Percentiles rank a stretch among this genome's conserved stretches.
Conservation (phyloP, 768 basidiomycete genomes). For the Tricholomella constricta region DNA sequence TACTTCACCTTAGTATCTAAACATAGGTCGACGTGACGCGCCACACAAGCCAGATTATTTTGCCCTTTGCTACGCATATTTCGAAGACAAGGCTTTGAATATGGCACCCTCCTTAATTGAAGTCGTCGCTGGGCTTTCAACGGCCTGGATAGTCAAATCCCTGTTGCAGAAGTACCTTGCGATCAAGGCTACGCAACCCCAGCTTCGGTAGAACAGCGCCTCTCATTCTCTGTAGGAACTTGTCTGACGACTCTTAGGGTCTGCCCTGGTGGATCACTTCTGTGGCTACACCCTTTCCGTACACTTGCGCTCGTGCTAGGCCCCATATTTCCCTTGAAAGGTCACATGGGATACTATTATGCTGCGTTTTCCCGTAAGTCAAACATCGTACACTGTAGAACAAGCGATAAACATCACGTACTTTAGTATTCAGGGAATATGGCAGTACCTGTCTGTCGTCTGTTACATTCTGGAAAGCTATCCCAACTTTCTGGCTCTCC, state of each 20-base stretch:
- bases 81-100: neutral
- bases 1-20: no score
- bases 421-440: slow-evolving; percentile 38
- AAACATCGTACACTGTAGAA: neutral
- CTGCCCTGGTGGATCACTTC: slow-evolving; percentile 20
- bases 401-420: neutral
- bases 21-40: no score
- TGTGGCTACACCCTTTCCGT: slow-evolving; percentile 34
- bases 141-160: slow-evolving; percentile 14
- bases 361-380: slow-evolving; percentile 38
- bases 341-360: slow-evolving; percentile 33
- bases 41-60: neutral
- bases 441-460: slow-evolving; percentile 42
- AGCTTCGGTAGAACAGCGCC: slow-evolving; percentile 10
- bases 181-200: slow-evolving; percentile 2
- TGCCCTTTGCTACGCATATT: neutral
- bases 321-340: slow-evolving; percentile 34
- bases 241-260: slow-evolving; percentile 1
- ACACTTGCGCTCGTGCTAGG: slow-evolving; percentile 26
- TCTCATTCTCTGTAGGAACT: neutral
- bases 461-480: slow-evolving; percentile 30
- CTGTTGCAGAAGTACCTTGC: slow-evolving; percentile 17
- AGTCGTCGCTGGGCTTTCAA: slow-evolving; percentile 11
- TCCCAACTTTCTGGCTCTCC: slow-evolving; percentile 41
- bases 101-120: slow-evolving; percentile 13